A percentile compares a stretch with the other conserved stretches of the same genome.
phyloP scores from a whole-genome alignment of 352 stramenopile species.

The Globisporangium acanthophoron region DNA sequence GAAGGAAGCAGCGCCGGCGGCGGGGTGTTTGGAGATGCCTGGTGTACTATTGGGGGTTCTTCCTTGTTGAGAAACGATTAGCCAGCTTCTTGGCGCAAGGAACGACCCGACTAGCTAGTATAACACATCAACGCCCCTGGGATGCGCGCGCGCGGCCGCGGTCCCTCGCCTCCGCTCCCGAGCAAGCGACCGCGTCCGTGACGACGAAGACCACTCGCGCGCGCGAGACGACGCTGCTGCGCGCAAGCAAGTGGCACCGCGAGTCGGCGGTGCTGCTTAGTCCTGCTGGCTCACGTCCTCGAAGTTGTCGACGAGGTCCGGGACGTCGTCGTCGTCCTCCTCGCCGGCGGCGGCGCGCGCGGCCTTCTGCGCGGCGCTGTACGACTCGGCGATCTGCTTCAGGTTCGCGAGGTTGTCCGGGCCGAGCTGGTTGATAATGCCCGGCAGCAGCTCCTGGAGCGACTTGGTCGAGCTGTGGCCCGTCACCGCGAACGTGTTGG shows the following conservation, averaged over 20 bases:
- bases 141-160: background rate
- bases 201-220: background rate
- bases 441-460: conserved; percentile 96
- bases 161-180: background rate
- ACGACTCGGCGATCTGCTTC: conserved; percentile 91
- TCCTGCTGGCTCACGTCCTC: conserved; percentile 94
- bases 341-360: conserved; percentile 75
- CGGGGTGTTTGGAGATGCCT: conserved; percentile 33
- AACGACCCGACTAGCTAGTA: conserved; percentile 18
- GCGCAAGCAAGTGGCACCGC: background rate
- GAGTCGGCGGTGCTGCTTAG: conserved; percentile 31
- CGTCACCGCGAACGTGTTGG: conserved; percentile 98
- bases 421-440: conserved; percentile 98
- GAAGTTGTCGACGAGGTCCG: conserved; percentile 98
- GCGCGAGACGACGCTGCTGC: conserved; percentile 1
- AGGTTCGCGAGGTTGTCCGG: conserved; percentile 96
- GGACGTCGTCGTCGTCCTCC: conserved; percentile 94
- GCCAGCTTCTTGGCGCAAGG: conserved; percentile 15
- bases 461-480: conserved; percentile 95
- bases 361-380: conserved; percentile 72
- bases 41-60: conserved; percentile 56
- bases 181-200: background rate
- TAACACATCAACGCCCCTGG: conserved; percentile 19
- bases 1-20: background rate
- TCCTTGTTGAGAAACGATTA: conserved; percentile 33